A percentile compares a stretch with the other conserved stretches of the same genome.
Evolutionary conservation across 2,329 filamentous ascomycete species (phyloP).

Genomic region (Dactylellina sp.): DNA sequence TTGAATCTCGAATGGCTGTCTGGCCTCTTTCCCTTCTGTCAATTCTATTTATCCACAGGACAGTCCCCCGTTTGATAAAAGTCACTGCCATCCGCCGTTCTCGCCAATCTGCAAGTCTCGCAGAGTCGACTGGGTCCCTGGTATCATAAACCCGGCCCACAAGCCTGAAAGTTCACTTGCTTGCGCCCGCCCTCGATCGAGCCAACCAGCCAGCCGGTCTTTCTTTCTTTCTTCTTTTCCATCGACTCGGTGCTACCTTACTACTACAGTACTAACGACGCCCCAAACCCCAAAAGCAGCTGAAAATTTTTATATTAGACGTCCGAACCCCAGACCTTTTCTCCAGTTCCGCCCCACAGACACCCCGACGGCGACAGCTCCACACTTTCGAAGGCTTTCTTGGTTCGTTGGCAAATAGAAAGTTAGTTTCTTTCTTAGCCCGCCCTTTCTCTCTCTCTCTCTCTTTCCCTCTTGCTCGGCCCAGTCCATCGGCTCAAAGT

Average conservation of each 20-base stretch:
- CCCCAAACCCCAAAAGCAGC: constrained; percentile 25
- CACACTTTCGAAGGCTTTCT: constrained; percentile 28
- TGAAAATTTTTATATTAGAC: constrained; percentile 56
- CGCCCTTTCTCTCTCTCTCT: constrained; percentile 26
- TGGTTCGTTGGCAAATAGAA: constrained; percentile 15
- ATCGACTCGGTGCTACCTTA: constrained; percentile 8
- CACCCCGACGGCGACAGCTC: constrained; percentile 52
- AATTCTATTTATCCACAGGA: constrained; percentile 47
- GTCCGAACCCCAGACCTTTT: constrained; percentile 53
- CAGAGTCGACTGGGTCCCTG: constrained; percentile 44
- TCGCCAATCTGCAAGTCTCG: constrained; percentile 55
- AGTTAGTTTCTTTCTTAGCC: background rate
- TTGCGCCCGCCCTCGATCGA: constrained; percentile 21
- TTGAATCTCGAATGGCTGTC: constrained; percentile 22
- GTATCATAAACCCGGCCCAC: constrained; percentile 20
- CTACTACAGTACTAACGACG: too few relatives aligned
- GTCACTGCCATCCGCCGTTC: constrained; percentile 32
- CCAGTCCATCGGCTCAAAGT: constrained; percentile 47
- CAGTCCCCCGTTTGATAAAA: constrained; percentile 24
- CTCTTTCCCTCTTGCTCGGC: constrained; percentile 38
- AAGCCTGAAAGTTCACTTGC: constrained; percentile 37
- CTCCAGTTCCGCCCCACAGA: constrained; percentile 54
- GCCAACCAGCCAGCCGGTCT: too few relatives aligned
- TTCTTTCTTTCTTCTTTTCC: constrained; percentile 13
- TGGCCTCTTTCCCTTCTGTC: constrained; percentile 1